phyloP scores from a whole-genome alignment of 306 rosid species.

The Prunus mira region DNA sequence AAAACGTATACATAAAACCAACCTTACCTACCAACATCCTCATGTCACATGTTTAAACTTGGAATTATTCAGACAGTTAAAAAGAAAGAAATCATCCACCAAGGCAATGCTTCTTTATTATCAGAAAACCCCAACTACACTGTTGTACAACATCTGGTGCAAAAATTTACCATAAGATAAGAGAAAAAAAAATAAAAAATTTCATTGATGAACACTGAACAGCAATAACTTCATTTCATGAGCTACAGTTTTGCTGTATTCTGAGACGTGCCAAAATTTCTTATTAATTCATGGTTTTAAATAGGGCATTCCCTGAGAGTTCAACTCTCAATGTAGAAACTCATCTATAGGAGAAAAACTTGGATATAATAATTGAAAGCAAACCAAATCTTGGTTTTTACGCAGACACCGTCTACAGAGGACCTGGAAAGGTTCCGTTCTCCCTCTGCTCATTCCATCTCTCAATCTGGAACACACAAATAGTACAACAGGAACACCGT shows the following conservation, averaged over 20 bases:
- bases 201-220: neutral
- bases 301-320: slow-evolving; percentile 40
- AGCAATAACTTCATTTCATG: slow-evolving; percentile 20
- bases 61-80: no score
- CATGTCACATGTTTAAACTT: no score
- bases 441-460: slow-evolving; percentile 98
- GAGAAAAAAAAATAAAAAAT: neutral
- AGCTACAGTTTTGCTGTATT: slow-evolving; percentile 30
- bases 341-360: slow-evolving; percentile 29
- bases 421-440: slow-evolving; percentile 96
- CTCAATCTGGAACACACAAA: slow-evolving; percentile 57
- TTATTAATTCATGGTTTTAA: slow-evolving; percentile 57
- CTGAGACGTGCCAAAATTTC: slow-evolving; percentile 56
- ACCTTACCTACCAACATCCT: no score
- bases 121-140: neutral
- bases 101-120: neutral
- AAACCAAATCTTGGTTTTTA: slow-evolving; percentile 27
- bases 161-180: neutral
- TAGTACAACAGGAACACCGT: neutral
- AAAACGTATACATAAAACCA: no score
- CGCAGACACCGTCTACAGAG: slow-evolving; percentile 52
- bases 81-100: neutral
- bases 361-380: slow-evolving; percentile 22
- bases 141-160: neutral
- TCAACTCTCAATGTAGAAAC: slow-evolving; percentile 35